phyloP scores from a whole-genome alignment of 2,329 filamentous ascomycete species.

The Ilyonectria robusta region DNA sequence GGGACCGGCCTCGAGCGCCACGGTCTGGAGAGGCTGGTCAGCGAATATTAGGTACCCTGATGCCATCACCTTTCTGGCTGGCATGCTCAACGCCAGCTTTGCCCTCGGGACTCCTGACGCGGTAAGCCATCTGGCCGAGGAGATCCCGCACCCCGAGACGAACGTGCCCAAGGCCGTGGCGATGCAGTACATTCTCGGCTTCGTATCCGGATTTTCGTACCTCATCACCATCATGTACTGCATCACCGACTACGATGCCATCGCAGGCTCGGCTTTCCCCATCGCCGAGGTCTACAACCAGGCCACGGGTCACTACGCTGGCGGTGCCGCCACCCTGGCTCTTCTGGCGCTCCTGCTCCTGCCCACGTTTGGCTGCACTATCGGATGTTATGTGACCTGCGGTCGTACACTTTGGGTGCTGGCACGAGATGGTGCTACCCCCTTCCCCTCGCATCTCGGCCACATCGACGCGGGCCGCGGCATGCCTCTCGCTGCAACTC shows the following conservation, averaged over 20 bases:
- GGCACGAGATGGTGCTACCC: slow-evolving; percentile 56
- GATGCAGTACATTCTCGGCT: slow-evolving; percentile 64
- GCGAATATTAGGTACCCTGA: slow-evolving; percentile 57
- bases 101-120: slow-evolving; percentile 76
- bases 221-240: slow-evolving; percentile 70
- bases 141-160: slow-evolving; percentile 67
- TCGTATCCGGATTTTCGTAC: slow-evolving; percentile 66
- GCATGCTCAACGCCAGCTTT: slow-evolving; percentile 74
- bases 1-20: slow-evolving; percentile 49
- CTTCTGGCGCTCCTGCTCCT: slow-evolving; percentile 50
- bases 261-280: slow-evolving; percentile 67
- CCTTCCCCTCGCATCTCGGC: slow-evolving; percentile 47
- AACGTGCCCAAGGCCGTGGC: slow-evolving; percentile 69
- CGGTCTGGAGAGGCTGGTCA: slow-evolving; percentile 59
- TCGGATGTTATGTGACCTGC: slow-evolving; percentile 51
- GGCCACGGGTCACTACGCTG: no score
- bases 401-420: slow-evolving; percentile 58
- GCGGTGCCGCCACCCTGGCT: slow-evolving; percentile 51
- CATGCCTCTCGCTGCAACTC: slow-evolving; percentile 62
- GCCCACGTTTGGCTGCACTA: slow-evolving; percentile 50
- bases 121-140: slow-evolving; percentile 75
- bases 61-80: slow-evolving; percentile 53
- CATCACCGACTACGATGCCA: slow-evolving; percentile 68
- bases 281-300: slow-evolving; percentile 77
- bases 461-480: slow-evolving; percentile 47